Base-by-base conservation (phyloP, 805 yeast species). In the Wickerhamiella alocasiicola region DNA sequence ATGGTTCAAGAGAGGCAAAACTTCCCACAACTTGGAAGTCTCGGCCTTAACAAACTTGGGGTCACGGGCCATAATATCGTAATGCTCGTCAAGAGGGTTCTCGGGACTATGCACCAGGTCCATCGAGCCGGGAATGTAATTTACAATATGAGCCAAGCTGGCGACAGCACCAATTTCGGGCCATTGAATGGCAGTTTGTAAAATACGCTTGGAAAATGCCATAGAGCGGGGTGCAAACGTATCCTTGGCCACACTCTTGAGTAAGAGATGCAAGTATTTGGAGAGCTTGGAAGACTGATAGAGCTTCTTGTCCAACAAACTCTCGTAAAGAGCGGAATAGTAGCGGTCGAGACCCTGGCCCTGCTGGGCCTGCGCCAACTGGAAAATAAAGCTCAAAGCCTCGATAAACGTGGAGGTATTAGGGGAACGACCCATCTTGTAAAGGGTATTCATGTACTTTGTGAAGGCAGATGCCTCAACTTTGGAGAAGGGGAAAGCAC, bases 371-470 rank as follows among this genome's bases (percentile, higher is more conserved):
- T 70, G 57, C 15, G 83, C 71, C 46, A 91, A 80, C 55, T 84
- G 95, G 57, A 79, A 76, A 39, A 91, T 76, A 54, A 91, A 72
- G 26, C 81, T 77, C 49, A 91, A 70, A 0, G 97, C 94, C 64
- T 91, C 98, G 18, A 91, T 77, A 11, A 93, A 78, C 2, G 98
- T 88, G 59, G 83, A 83, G 67, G 88, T 87, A 58, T 91, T 91
- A 19, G 94, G 76, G 13, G 95, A 79, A 59, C 88, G 96, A 4
- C 96, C 87, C 57, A 88, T 88, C 54, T 74, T 75, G 69, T 80
- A 91, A 43, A 91, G 64, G 0, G 94, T 78, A 55, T 83, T 79
- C 55, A 88, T 66, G 62, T 91, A 96, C 46, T 71, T 66, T 48
- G 75, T 73, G 40, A 64, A 62, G 55, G 78, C 83, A 5, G 73